Percentiles rank a stretch among this genome's conserved stretches.
Conservation (phyloP, 2,329 filamentous ascomycete species). For the Stemphylium lycopersici region DNA sequence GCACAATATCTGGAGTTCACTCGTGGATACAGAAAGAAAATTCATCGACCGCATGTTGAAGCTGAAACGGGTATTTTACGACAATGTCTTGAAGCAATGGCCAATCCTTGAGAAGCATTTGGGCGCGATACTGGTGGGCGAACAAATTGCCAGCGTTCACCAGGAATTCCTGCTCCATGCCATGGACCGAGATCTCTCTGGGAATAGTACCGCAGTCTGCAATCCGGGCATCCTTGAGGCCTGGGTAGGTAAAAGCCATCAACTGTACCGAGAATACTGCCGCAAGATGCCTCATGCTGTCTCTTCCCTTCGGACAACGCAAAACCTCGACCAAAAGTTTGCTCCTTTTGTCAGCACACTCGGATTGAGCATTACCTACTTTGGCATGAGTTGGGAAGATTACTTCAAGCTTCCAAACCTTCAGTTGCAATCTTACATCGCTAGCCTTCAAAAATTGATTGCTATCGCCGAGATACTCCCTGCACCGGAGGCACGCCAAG, state of each 20-base stretch:
- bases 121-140: constrained; percentile 24
- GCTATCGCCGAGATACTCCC: constrained; percentile 8
- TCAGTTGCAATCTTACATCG: constrained; percentile 32
- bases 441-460: constrained; percentile 22
- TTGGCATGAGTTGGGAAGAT: constrained; percentile 38
- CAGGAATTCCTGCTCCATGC: constrained; percentile 26
- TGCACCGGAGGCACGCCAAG: constrained; percentile 4
- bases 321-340: constrained; percentile 31
- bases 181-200: constrained; percentile 25
- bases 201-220: constrained; percentile 19
- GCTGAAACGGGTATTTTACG: constrained; percentile 36
- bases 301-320: constrained; percentile 31
- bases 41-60: constrained; percentile 34
- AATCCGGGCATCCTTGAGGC: constrained; percentile 29
- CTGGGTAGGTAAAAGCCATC: constrained; percentile 29
- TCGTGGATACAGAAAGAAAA: constrained; percentile 30
- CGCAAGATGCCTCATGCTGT: constrained; percentile 32
- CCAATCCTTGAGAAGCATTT: constrained; percentile 35
- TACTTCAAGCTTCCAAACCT: constrained; percentile 30
- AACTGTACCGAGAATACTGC: constrained; percentile 32
- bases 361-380: constrained; percentile 31
- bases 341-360: constrained; percentile 32
- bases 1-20: constrained; percentile 28
- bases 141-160: constrained; percentile 27
- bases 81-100: constrained; percentile 34